These are phyloP conservation scores for Phlebiopsis gigantea DNA, from an alignment of 768 basidiomycete species.

Conservation along the genomic window DNA sequence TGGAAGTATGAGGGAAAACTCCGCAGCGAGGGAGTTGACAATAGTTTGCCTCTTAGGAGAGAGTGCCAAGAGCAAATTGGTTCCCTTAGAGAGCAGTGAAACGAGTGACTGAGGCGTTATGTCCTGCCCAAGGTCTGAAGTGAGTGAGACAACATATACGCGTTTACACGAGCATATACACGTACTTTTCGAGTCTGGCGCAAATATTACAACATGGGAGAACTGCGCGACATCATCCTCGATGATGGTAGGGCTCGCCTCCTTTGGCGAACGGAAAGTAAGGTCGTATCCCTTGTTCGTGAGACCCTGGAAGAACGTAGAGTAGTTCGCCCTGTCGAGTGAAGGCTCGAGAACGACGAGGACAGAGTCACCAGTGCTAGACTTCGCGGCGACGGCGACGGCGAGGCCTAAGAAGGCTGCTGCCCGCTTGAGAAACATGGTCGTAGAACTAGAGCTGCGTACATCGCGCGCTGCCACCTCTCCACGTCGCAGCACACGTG, in stretches of 20 bases:
- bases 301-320: conserved; percentile 76
- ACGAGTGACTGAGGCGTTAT: conserved; percentile 80
- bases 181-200: conserved; percentile 83
- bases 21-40: conserved; percentile 73
- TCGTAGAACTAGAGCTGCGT: not conserved
- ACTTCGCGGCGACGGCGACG: conserved; percentile 40
- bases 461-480: not conserved
- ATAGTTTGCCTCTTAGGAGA: conserved; percentile 72
- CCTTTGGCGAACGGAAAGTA: conserved; percentile 82
- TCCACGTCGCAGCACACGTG: conserved; percentile 14
- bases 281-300: conserved; percentile 80
- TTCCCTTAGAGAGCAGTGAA: conserved; percentile 56
- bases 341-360: conserved; percentile 79
- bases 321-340: conserved; percentile 63
- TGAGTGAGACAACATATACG: not conserved
- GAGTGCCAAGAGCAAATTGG: conserved; percentile 82
- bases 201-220: conserved; percentile 82
- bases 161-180: not conserved
- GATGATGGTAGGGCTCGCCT: conserved; percentile 57
- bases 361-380: conserved; percentile 79
- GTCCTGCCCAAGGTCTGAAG: conserved; percentile 62
- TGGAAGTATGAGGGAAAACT: conserved; percentile 88
- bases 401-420: conserved; percentile 27
- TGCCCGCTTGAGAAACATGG: conserved; percentile 4
- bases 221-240: conserved; percentile 72